Base-by-base conservation (phyloP, 108 stramenopile species). In the Pseudonitzschia multistriata region DNA sequence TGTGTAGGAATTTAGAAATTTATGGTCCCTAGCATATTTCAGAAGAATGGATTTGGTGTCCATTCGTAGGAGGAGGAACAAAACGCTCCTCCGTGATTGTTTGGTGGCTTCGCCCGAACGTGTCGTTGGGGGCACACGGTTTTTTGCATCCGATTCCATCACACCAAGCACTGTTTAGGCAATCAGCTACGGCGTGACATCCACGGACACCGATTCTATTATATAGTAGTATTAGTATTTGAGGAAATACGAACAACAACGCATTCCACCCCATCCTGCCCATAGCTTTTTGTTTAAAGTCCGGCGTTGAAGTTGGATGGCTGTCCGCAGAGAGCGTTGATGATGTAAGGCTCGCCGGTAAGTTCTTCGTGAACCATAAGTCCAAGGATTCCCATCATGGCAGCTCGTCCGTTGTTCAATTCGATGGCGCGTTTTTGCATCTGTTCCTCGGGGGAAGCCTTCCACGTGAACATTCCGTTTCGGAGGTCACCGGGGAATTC, bases 341-440 rank as follows among this genome's bases (percentile, higher is more conserved):
- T 72, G 33, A 82, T 57, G 47, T 82, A 82, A 57, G 81, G 81
- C 35, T 82, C 81, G 10, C 70, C 72, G 59, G 68, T 79, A 21
- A 91, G 76, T 65, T 85, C 80, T 83, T 95, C 94, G 79, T 95
- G 94, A 19, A 94, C 85, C 83, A 93, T 89, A 34, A 96, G 73
- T 50, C 87, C 95, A 47, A 96, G 77, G 77, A 96, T 96, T 47
- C 93, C 95, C 92, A 95, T 90, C 80, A 81, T 77, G 22, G 94
- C 95, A 21, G 92, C 92, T 62, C 95, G 91, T 56, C 95, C 95
- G 71, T 96, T 89, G 90, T 94, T 94, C 76, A 96, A 83, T 74
- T 94, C 95, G 62, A 93, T 92, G 64, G 87, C 89, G 59, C 92
- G 80, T 88, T 96, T 96, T 42, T 73, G 42, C 67, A 76, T 39